A percentile compares a stretch with the other conserved stretches of the same genome.
Evolutionary conservation across 164 flowering plant genomes (phyloP).

Genomic region (Piper longum): DNA sequence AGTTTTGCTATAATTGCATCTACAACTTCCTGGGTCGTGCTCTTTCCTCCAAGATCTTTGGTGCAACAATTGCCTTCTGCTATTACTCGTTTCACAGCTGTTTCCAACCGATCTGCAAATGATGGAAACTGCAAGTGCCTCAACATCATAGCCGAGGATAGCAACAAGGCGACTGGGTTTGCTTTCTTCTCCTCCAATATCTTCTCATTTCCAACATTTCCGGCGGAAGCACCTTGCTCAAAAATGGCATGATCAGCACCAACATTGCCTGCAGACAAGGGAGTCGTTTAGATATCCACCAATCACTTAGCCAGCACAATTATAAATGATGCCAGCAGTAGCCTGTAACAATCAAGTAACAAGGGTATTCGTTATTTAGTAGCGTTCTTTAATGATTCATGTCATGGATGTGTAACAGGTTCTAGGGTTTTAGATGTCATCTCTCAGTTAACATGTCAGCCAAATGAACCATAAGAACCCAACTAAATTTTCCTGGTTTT

Average conservation of each 20-base stretch:
- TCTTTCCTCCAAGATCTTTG: constrained; percentile 12
- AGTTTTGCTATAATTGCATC: constrained; percentile 11
- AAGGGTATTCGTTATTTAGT: no score
- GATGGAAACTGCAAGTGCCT: constrained; percentile 15
- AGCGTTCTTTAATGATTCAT: no score
- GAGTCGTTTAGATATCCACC: neutral
- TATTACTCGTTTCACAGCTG: constrained; percentile 11
- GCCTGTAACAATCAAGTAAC: no score
- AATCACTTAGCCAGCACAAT: no score
- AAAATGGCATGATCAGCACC: constrained; percentile 13
- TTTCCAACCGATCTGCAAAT: constrained; percentile 13
- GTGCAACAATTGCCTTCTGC: constrained; percentile 10
- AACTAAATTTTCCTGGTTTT: no score
- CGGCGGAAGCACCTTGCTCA: constrained; percentile 16
- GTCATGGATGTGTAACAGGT: no score
- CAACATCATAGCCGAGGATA: constrained; percentile 15
- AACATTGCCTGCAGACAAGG: constrained; percentile 9
- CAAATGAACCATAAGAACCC: no score
- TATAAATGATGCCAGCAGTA: no score
- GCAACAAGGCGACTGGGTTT: constrained; percentile 12
- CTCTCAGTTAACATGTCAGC: no score
- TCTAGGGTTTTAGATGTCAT: no score
- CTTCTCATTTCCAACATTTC: constrained; percentile 11
- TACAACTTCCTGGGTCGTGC: constrained; percentile 14
- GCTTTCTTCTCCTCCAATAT: constrained; percentile 11